Conservation (phyloP, 176 grass and related monocot species). For the Puccinellia tenuiflora region DNA sequence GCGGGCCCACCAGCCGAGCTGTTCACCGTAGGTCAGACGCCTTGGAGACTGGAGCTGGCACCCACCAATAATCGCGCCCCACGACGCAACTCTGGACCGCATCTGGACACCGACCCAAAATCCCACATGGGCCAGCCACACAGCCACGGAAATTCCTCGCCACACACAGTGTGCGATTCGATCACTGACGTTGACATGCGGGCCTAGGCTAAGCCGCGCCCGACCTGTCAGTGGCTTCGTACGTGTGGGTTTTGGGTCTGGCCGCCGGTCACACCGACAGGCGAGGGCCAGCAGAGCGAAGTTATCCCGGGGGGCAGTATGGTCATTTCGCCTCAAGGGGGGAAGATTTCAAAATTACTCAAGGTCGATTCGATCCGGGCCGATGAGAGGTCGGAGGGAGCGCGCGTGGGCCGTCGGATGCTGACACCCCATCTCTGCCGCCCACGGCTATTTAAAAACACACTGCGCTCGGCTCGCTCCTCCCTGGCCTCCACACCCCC, state of each 20-base stretch:
- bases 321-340: neutral
- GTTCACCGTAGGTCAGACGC: conserved; percentile 1
- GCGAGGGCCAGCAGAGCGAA: conserved; percentile 13
- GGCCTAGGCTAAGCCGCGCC: accelerated
- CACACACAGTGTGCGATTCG: accelerated
- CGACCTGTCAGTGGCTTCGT: neutral
- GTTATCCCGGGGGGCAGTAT: neutral
- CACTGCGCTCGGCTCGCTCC: conserved; percentile 5
- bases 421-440: neutral
- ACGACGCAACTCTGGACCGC: conserved; percentile 6
- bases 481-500: neutral
- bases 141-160: neutral
- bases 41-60: conserved; percentile 15
- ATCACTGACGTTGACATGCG: accelerated
- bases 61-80: conserved; percentile 11
- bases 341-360: conserved; percentile 32
- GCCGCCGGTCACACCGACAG: neutral
- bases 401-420: conserved; percentile 16
- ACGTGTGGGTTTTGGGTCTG: accelerated
- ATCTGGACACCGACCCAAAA: neutral
- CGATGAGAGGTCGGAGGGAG: neutral
- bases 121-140: conserved; percentile 18
- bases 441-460: conserved; percentile 43
- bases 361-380: neutral
- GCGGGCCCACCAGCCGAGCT: neutral